Base-by-base conservation (phyloP, 805 yeast genomes). In the Saccharomycopsis schoenii region DNA sequence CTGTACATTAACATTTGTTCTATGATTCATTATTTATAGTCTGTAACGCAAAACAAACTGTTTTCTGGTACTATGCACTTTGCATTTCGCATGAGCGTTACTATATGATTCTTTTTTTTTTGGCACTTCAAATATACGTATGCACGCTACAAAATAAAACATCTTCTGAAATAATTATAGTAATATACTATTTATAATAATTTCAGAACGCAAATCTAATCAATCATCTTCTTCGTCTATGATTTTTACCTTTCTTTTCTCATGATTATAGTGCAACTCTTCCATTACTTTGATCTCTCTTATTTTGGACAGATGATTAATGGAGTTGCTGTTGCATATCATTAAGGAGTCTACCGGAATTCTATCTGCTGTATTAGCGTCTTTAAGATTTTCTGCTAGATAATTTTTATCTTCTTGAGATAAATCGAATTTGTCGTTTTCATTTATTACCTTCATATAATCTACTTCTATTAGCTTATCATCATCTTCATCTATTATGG, bases 401-500 rank as follows among this genome's bases (percentile, higher is more conserved):
- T 19, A 17, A 6, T 19, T 5, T 43, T 24, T 43, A 24, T 43
- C 51, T 4, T 43, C 29, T 9, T 43, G 25, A 43, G 15, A 43
- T 21, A 43, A 43, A 19, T 24, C 25, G 17, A 43, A 43, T 24
- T 43, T 9, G 19, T 39, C 36, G 29, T 58, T 21, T 42, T 42
- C 34, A 6, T 42, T 39, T 9, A 61, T 25, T 2, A 58, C n/a
- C 19, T n/a, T 25, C 37, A 29, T 41, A 1, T 55, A 52, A 21
- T 65, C 70, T 15, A 65, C 68, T 2, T 63, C 68, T 60, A 11
- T 36, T 58, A 43, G 37, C 41, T 64, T 69, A 1, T 68, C 71
- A 54, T 67, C 72, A 2, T 65, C 70, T 11, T 66, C 72, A 40
- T 69, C 75, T 6, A 66, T 71, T 14, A 65, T 65, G 5, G 66